Conservation (phyloP, 2,329 filamentous ascomycete species). For the Colletotrichum spinosum region DNA sequence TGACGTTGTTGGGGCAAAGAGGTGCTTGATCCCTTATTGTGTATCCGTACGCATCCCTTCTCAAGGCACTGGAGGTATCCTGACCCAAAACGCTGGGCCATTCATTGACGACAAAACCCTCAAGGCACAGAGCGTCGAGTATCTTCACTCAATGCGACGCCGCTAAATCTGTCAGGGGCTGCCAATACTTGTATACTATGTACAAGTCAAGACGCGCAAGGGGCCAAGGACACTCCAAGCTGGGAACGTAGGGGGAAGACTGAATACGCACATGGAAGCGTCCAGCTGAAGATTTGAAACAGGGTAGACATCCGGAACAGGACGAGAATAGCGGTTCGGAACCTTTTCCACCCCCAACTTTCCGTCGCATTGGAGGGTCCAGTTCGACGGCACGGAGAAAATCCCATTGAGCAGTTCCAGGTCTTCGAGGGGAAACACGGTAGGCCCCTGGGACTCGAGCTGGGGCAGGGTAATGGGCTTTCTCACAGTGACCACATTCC, state of each 20-base stretch:
- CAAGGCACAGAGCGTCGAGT: neutral
- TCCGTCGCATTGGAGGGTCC: conserved; percentile 8
- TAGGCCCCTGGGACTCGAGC: conserved; percentile 6
- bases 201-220: conserved; percentile 7
- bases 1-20: neutral
- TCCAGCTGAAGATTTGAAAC: neutral
- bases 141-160: conserved; percentile 28
- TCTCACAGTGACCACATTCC: conserved; percentile 30
- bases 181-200: conserved; percentile 4
- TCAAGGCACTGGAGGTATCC: neutral
- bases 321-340: neutral
- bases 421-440: conserved; percentile 5
- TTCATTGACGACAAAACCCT: neutral
- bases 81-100: too few relatives aligned
- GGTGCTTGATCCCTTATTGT: neutral
- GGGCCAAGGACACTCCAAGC: neutral
- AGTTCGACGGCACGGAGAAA: conserved; percentile 14
- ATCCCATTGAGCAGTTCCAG: conserved; percentile 16
- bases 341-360: conserved; percentile 13
- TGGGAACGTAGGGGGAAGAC: conserved; percentile 6
- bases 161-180: conserved; percentile 28
- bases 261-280: neutral
- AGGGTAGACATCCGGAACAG: conserved; percentile 7
- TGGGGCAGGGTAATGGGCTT: conserved; percentile 12
- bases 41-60: neutral